Conservation (phyloP, 306 rosid species). For the Cicer yamashitae region DNA sequence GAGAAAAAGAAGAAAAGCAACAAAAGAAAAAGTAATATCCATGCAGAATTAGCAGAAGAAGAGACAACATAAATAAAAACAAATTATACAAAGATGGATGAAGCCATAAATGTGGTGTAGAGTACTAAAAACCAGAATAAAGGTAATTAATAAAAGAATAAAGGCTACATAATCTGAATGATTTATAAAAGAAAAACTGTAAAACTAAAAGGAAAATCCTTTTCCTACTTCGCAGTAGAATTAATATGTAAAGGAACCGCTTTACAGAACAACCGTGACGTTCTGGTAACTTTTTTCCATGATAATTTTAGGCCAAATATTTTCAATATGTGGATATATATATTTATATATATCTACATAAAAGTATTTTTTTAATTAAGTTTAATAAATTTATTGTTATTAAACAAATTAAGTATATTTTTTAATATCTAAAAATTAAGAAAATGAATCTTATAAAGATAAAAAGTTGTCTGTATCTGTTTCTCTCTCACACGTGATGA, state of each 20-base stretch:
- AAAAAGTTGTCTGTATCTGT: background rate
- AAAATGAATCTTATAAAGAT: background rate
- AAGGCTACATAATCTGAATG: slow-evolving; percentile 49
- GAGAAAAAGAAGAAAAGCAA: slow-evolving; percentile 53
- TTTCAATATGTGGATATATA: too few relatives aligned
- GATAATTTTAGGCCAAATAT: background rate
- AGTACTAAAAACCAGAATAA: slow-evolving; percentile 53
- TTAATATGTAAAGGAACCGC: slow-evolving; percentile 46
- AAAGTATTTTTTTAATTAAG: too few relatives aligned
- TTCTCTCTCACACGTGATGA: slow-evolving; percentile 53
- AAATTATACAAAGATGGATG: slow-evolving; percentile 59
- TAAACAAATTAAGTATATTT: too few relatives aligned
- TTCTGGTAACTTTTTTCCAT: slow-evolving; percentile 41
- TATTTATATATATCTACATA: too few relatives aligned
- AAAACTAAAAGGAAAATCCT: slow-evolving; percentile 48
- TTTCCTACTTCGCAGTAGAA: slow-evolving; percentile 47
- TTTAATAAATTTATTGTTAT: too few relatives aligned
- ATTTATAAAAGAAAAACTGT: slow-evolving; percentile 19
- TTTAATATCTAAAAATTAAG: too few relatives aligned
- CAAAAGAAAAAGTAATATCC: slow-evolving; percentile 48
- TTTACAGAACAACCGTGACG: slow-evolving; percentile 49
- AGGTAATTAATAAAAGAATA: slow-evolving; percentile 70
- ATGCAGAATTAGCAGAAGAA: slow-evolving; percentile 59
- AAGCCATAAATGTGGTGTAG: slow-evolving; percentile 59
- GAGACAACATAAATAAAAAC: slow-evolving; percentile 69